Evolutionary conservation across 768 basidiomycete species (phyloP), one percentile per base, ranked within the genome.

Genomic region (Termitomyces heimii): DNA sequence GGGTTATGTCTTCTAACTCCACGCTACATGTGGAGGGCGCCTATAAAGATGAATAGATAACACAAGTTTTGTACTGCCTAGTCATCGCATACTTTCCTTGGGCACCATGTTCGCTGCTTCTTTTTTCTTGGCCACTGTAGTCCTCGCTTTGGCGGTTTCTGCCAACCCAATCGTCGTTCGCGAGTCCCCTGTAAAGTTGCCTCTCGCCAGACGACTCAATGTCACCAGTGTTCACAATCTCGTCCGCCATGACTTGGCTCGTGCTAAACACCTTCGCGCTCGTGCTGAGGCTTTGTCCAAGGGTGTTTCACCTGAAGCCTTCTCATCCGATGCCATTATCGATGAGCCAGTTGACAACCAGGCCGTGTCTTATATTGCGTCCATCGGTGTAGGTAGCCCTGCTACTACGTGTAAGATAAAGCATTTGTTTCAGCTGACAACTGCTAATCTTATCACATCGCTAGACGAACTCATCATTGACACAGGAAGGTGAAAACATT

Each of bases 381-480:
- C 71, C 16, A 73, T 84, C 31, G 79, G 75, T 13, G 75, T 86
- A 31, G 85, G 85, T 50, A 77, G 63, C 59, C 84, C 83, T 1
- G 66, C 80, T 20, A 84, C 82, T 2, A 68, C 62, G 24, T 85
- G 82, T 81, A 62, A 62, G 77, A 29, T 28, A 8, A 39, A 52
- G 1, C 5, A 16, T 14, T 34, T 34, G 39, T 16, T 26, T 14
- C 28, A 43, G 35, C 18, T 7, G 16, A 5, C 37, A 45, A 22
- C 60, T 32, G 53, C 13, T 45, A 7, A 54, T 9, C 45, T 1
- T 50, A 40, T 39, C n/a, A n/a, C 18, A 51, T 8, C 26, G 20
- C 43, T 60, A 86, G 84, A 82, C 65, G 49, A 65, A 4, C 75
- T 88, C 55, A 66, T 86, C 53, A 70, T 87, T 55, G 85, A 86